Base-by-base conservation (phyloP, 2,329 filamentous ascomycete genomes). In the Epichloe elymi region DNA sequence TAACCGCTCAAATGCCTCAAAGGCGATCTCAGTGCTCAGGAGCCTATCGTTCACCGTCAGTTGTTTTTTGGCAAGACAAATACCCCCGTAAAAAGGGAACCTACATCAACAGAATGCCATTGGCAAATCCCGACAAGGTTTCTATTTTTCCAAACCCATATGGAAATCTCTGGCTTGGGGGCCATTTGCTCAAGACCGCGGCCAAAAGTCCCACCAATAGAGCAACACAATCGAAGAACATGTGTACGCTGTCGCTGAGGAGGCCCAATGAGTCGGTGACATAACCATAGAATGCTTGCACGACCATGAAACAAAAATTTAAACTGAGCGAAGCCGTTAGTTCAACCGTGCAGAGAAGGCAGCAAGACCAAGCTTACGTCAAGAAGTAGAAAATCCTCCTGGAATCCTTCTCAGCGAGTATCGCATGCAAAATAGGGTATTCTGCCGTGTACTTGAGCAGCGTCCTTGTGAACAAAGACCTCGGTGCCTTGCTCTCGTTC, bases 101-200 rank as follows among this genome's bases (percentile, higher is more conserved):
- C 65, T 69, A 89, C 85, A 98, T 86, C 46, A 98, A 71, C 59
- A 98, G 91, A 30, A 98, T 85, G 7, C 93, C 93, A 62, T 98
- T 98, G 58, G 88, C 93, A 65, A 98, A 96, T 0, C 93, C 93
- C 53, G 91, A 95, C 52, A 98, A 72, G 0, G 89, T 96, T 69
- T 98, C 93, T 52, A 98, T 88, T 68, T 97, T 98, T 53, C 91
- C 90, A 65, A 95, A 93, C 0, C 93, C 93, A 62, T 96, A 97
- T 0, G 93, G 93, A 60, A 95, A 97, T 19, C 83, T 77, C 53
- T 86, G 76, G 63, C 85, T 95, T 0, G 89, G 86, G 1, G 90
- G 89, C 90, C 93, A 96, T 68, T 97, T 97, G 68, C 88, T 93
- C 74, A 95, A 88, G 5, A 98, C 89, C 2, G 91, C 85, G 30